These are phyloP conservation scores for Eucalyptus sideroxylon DNA, from an alignment of 345 rosid genomes.

Conservation along the genomic window DNA sequence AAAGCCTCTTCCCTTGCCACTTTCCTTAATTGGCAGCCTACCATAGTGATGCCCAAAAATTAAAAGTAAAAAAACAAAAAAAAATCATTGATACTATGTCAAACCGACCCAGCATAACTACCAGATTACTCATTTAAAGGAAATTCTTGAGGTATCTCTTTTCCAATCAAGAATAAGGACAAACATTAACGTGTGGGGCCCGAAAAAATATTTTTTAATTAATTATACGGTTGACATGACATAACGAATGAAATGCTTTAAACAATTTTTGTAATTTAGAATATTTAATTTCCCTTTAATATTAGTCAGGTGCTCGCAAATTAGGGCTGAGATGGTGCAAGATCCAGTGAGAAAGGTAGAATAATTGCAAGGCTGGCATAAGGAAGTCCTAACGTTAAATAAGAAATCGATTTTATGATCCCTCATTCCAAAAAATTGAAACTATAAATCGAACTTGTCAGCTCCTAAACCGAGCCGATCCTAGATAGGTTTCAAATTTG, in stretches of 20 bases:
- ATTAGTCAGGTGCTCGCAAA: not conserved
- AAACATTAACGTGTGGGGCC: not conserved
- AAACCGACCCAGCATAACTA: not conserved
- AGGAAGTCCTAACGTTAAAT: not conserved
- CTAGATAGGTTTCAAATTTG: not conserved
- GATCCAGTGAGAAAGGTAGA: not conserved
- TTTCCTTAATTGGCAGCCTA: not conserved
- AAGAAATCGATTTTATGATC: not conserved
- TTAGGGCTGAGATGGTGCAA: not conserved
- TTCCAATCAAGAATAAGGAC: not conserved
- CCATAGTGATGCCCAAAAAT: not conserved
- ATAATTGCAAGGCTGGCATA: not conserved
- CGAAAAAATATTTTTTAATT: not conserved
- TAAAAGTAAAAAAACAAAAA: not conserved
- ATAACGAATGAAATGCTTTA: not conserved
- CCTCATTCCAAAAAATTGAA: not conserved
- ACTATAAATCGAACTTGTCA: fast-evolving
- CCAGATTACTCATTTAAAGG: not conserved
- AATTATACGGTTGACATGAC: not conserved
- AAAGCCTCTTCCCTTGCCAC: not conserved
- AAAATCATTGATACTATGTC: not conserved
- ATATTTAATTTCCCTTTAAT: not conserved
- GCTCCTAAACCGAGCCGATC: fast-evolving
- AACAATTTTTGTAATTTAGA: no score
- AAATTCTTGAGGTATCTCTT: not conserved